These are phyloP conservation scores for Trametes sanguinea DNA, from an alignment of 768 basidiomycete genomes.

Conservation along the genomic window DNA sequence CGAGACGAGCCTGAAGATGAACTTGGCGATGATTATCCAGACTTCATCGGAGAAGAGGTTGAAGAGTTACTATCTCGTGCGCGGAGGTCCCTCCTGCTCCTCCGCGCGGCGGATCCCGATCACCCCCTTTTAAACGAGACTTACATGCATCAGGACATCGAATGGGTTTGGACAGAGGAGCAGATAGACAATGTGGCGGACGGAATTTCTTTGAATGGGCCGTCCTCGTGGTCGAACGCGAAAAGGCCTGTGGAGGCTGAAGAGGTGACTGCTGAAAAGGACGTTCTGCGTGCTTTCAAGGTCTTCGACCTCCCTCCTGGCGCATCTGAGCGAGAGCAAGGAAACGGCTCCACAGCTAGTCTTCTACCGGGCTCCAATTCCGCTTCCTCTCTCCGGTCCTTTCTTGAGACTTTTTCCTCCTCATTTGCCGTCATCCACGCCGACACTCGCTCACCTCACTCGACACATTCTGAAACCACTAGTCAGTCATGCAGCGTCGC, in stretches of 20 bases:
- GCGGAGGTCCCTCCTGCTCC: slow-evolving; percentile 65
- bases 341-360: slow-evolving; percentile 13
- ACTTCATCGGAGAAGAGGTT: slow-evolving; percentile 59
- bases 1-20: slow-evolving; percentile 40
- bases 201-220: neutral
- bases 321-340: neutral
- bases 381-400: slow-evolving; percentile 40
- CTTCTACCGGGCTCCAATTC: neutral
- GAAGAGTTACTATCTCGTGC: slow-evolving; percentile 61
- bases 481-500: slow-evolving; percentile 56
- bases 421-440: slow-evolving; percentile 59
- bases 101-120: slow-evolving; percentile 63
- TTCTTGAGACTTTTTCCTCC: slow-evolving; percentile 65
- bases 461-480: slow-evolving; percentile 65
- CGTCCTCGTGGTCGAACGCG: neutral
- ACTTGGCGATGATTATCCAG: slow-evolving; percentile 50
- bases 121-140: slow-evolving; percentile 52
- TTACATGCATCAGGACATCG: slow-evolving; percentile 31
- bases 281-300: slow-evolving; percentile 3
- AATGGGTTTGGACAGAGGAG: slow-evolving; percentile 66
- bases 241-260: neutral
- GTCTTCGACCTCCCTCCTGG: slow-evolving; percentile 23
- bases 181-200: slow-evolving; percentile 42
- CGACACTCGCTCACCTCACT: slow-evolving; percentile 63
- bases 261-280: neutral